Evolutionary conservation across 2,329 filamentous ascomycete species (phyloP).

Genomic region (Apiospora marii): DNA sequence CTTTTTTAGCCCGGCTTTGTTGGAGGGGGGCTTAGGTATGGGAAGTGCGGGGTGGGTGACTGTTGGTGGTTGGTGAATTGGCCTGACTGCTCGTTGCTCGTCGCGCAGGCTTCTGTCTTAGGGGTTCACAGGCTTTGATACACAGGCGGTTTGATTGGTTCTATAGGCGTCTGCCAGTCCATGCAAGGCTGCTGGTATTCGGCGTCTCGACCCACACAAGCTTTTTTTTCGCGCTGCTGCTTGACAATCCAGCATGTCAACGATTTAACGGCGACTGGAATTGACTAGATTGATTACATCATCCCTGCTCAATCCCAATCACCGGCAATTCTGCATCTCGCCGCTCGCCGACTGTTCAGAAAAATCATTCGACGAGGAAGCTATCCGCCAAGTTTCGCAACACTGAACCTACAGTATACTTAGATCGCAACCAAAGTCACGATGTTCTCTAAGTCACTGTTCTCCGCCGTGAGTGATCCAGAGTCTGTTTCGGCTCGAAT

Average conservation of each 20-base stretch:
- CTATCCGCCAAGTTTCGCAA: background rate
- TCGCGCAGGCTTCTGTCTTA: background rate
- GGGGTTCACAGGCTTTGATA: background rate
- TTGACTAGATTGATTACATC: constrained; percentile 18
- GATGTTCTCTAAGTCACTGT: constrained; percentile 23
- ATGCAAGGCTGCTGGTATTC: background rate
- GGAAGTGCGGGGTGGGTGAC: constrained; percentile 1
- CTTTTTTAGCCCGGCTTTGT: background rate
- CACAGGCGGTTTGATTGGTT: background rate
- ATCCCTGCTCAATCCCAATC: constrained; percentile 6
- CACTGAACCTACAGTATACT: background rate
- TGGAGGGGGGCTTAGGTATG: background rate
- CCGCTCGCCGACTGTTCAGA: background rate
- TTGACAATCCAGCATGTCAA: background rate
- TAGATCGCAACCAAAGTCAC: background rate
- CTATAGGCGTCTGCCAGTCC: background rate
- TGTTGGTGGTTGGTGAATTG: background rate
- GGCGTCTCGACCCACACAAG: constrained; percentile 7
- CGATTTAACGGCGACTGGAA: background rate
- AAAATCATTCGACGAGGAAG: background rate
- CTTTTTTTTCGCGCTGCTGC: background rate
- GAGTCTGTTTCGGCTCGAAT: background rate
- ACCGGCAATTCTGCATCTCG: background rate
- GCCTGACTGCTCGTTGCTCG: background rate
- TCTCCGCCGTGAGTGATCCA: constrained; percentile 21